Conservation (phyloP, 2,329 filamentous ascomycete species). For the Domatiomyces globalis region DNA sequence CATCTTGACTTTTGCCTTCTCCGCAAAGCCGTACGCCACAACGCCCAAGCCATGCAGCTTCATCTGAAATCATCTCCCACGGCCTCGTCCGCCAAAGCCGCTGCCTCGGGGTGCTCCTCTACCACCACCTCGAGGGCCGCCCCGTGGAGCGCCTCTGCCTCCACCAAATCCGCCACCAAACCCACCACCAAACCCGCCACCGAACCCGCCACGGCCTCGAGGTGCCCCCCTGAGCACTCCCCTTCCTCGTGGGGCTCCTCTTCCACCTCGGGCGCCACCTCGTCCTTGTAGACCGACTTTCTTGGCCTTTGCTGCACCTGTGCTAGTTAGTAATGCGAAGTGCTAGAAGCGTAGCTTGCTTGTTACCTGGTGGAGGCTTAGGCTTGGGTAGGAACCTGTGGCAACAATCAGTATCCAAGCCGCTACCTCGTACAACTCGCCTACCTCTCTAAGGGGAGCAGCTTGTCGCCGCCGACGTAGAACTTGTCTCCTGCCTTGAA, state of each 20-base stretch:
- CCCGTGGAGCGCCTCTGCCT: constrained; percentile 19
- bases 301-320: constrained; percentile 33
- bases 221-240: constrained; percentile 35
- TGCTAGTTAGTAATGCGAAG: constrained; percentile 28
- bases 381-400: constrained; percentile 78
- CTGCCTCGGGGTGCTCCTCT: constrained; percentile 11
- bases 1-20: background rate
- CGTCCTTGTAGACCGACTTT: constrained; percentile 21
- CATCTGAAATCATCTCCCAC: constrained; percentile 11
- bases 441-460: constrained; percentile 76
- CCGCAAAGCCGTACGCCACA: constrained; percentile 22
- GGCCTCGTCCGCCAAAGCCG: constrained; percentile 6
- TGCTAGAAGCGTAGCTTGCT: background rate
- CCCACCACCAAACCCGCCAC: constrained; percentile 27
- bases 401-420: background rate
- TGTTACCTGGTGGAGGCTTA: constrained; percentile 48
- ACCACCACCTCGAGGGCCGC: constrained; percentile 20
- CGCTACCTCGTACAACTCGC: constrained; percentile 7
- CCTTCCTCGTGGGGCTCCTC: constrained; percentile 32
- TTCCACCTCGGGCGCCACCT: constrained; percentile 33
- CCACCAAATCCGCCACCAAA: constrained; percentile 32
- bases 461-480: constrained; percentile 87
- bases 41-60: constrained; percentile 31
- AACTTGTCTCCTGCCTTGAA: constrained; percentile 98
- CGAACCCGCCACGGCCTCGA: constrained; percentile 40